Evolutionary conservation across 2,329 filamentous ascomycete species (phyloP).

Genomic region (Coniochaeta hoffmannii): DNA sequence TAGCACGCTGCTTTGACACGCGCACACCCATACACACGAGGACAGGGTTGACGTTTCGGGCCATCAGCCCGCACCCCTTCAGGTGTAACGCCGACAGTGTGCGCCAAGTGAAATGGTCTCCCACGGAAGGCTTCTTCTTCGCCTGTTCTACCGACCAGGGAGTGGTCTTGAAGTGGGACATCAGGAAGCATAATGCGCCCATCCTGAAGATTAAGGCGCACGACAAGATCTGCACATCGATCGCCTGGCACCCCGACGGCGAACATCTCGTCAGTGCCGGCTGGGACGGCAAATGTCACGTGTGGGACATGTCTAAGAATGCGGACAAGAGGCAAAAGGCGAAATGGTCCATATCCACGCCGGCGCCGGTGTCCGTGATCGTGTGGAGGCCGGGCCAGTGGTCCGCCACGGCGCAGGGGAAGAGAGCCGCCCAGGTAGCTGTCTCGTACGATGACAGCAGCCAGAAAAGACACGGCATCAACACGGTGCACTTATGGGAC

Average conservation of each 20-base stretch:
- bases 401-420: slow-evolving; percentile 55
- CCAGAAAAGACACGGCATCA: slow-evolving; percentile 46
- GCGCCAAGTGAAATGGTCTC: slow-evolving; percentile 59
- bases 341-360: slow-evolving; percentile 53
- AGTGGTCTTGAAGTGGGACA: slow-evolving; percentile 57
- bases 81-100: slow-evolving; percentile 49
- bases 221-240: slow-evolving; percentile 50
- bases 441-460: slow-evolving; percentile 54
- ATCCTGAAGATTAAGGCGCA: slow-evolving; percentile 54
- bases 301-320: slow-evolving; percentile 56
- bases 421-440: slow-evolving; percentile 53
- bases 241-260: slow-evolving; percentile 63
- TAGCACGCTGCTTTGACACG: slow-evolving; percentile 55
- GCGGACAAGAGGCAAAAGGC: slow-evolving; percentile 59
- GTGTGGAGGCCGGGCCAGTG: slow-evolving; percentile 59
- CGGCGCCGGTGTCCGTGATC: slow-evolving; percentile 50
- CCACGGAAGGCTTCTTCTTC: slow-evolving; percentile 52
- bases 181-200: slow-evolving; percentile 45
- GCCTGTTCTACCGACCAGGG: slow-evolving; percentile 58
- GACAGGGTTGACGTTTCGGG: slow-evolving; percentile 41
- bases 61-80: slow-evolving; percentile 31
- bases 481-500: slow-evolving; percentile 60
- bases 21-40: slow-evolving; percentile 39
- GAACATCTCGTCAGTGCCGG: slow-evolving; percentile 58
- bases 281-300: slow-evolving; percentile 52